Evolutionary conservation across 108 stramenopile species (phyloP), one percentile per base, ranked within the genome.

Genomic region (Fistulifera pelliculosa): DNA sequence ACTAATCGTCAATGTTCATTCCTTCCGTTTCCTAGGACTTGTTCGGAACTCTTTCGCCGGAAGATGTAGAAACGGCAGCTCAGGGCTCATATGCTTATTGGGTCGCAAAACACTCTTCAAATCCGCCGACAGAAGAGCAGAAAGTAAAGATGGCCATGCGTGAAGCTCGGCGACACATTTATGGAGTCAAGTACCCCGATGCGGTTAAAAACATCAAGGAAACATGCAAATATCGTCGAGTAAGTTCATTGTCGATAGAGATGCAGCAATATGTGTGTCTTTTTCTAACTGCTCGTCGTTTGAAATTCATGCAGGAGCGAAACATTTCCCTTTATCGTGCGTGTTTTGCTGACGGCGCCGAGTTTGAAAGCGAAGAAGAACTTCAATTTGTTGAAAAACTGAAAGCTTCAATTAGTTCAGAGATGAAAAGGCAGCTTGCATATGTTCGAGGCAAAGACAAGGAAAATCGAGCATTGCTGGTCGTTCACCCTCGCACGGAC

Each of bases 401-500:
- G 17, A 42, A 50, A 41, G 35, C 31, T 6, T 38, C 43, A 5
- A 68, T 72, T 47, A 21, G n/a, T 18, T 38, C 65, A 19, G 71
- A 73, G 47, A 50, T 62, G 42, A 40, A 52, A 25, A n/a, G 16
- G 35, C 71, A 73, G 53, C 38, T 47, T 19, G 57, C 56, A 21
- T 48, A 61, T 12, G 59, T 65, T 25, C 56, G 63, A 27, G 74
- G 74, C 0, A 56, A 61, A 18, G 74, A 69, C 49, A 41, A 44
- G 23, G 59, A 69, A 2, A 57, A 54, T 19, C 64, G 59, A 0
- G 58, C 74, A 1, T 54, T 69, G 13, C 38, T 61, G 40, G 41
- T 65, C 41, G 47, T 47, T n/a, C 51, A 49, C 21, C 55, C 63
- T 12, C 64, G 74, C 0, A 35, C 40, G 38, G 8, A 31, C 13